Conservation (phyloP, 306 rosid genomes). For the Parietaria judaica region DNA sequence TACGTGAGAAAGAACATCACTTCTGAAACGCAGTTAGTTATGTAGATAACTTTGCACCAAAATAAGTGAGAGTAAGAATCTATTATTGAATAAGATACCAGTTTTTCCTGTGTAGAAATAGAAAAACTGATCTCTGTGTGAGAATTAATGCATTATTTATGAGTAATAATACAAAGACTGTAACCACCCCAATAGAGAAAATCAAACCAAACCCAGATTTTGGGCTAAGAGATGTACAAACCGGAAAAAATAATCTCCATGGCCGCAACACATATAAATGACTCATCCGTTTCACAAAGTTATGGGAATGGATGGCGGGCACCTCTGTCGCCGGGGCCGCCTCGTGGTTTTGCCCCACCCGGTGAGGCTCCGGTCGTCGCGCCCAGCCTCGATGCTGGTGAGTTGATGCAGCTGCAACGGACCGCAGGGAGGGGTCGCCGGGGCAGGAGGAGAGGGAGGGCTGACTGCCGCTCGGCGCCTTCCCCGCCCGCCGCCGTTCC, state of each 20-base stretch:
- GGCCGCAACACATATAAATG: conserved; percentile 18
- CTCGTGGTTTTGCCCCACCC: conserved; percentile 99
- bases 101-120: too few relatives aligned
- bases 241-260: conserved; percentile 24
- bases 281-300: conserved; percentile 39
- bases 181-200: conserved; percentile 44
- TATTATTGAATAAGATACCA: too few relatives aligned
- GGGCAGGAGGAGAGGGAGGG: conserved; percentile 40
- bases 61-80: too few relatives aligned
- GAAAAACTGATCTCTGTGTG: conserved; percentile 41
- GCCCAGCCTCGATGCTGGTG: conserved; percentile 52
- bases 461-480: conserved; percentile 49
- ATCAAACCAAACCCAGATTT: conserved; percentile 58
- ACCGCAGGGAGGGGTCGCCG: conserved; percentile 34
- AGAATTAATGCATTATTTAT: conserved; percentile 66
- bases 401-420: conserved; percentile 50
- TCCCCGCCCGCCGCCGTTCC: conserved; percentile 76
- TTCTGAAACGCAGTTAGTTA: too few relatives aligned
- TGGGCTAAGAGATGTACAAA: conserved; percentile 65
- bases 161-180: conserved; percentile 57
- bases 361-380: conserved; percentile 86
- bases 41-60: too few relatives aligned
- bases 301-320: conserved; percentile 55
- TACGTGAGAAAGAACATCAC: too few relatives aligned
- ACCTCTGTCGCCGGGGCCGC: conserved; percentile 90